A percentile compares a stretch with the other conserved stretches of the same genome.
Conservation (phyloP, 495 filamentous ascomycete species). For the Penicillium paxilli region DNA sequence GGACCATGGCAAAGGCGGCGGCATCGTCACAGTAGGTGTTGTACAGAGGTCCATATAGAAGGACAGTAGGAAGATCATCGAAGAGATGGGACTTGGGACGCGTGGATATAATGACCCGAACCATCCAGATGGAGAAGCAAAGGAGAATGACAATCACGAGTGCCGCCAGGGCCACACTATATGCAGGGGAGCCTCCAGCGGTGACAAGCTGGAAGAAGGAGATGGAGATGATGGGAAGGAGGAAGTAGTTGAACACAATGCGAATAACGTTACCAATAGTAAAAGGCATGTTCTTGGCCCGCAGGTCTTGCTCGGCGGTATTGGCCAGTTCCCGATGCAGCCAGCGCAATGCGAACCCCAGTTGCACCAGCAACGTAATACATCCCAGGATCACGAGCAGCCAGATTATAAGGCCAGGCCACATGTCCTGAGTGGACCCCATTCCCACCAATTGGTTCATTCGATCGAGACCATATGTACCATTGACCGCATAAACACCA, state of each 20-base stretch:
- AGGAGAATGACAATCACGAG: conserved; percentile 70
- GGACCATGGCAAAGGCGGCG: conserved; percentile 82
- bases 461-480: conserved; percentile 74
- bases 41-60: conserved; percentile 93
- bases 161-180: conserved; percentile 69
- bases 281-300: conserved; percentile 91
- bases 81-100: conserved; percentile 84
- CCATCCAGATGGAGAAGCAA: conserved; percentile 72
- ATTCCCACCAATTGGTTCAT: conserved; percentile 86
- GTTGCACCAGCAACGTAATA: conserved; percentile 71
- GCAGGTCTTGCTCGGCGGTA: conserved; percentile 81
- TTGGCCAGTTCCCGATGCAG: conserved; percentile 65
- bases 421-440: conserved; percentile 73
- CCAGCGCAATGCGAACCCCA: conserved; percentile 75
- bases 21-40: conserved; percentile 94
- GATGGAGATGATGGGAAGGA: conserved; percentile 80
- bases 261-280: conserved; percentile 83
- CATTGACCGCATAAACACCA: conserved; percentile 74
- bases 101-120: conserved; percentile 74
- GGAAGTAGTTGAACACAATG: conserved; percentile 87
- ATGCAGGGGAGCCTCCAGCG: conserved; percentile 61
- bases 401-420: conserved; percentile 90
- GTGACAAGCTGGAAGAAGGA: conserved; percentile 92
- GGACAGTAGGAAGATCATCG: conserved; percentile 85
- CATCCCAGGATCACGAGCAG: conserved; percentile 69